Percentiles rank a stretch among this genome's conserved stretches.
phyloP scores from a whole-genome alignment of 1,139 yeast species.

The Suhomyces coccinellae region DNA sequence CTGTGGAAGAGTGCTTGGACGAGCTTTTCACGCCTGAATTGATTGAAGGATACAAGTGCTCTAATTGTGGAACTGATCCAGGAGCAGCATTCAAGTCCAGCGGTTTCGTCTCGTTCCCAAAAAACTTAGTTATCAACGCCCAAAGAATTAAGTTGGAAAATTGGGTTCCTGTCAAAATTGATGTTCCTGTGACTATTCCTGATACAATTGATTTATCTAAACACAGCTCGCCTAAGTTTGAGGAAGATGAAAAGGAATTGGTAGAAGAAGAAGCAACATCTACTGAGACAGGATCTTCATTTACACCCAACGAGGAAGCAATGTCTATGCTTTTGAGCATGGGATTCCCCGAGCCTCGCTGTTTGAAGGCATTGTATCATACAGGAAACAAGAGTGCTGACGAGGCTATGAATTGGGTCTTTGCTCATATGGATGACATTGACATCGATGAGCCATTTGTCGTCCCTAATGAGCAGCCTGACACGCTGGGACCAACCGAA shows the following conservation, averaged over 20 bases:
- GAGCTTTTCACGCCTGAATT: conserved; percentile 51
- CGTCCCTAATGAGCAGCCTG: conserved; percentile 4
- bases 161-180: conserved; percentile 87
- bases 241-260: conserved; percentile 38
- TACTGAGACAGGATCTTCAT: conserved; percentile 19
- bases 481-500: conserved; percentile 22
- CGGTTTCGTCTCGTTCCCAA: conserved; percentile 66
- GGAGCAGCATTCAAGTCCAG: conserved; percentile 48
- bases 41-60: conserved; percentile 68
- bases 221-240: conserved; percentile 32
- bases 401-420: conserved; percentile 87
- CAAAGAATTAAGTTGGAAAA: conserved; percentile 80
- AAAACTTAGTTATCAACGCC: conserved; percentile 67
- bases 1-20: conserved; percentile 53
- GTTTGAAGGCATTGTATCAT: conserved; percentile 64
- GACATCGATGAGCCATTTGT: conserved; percentile 67
- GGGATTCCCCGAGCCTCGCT: conserved; percentile 83
- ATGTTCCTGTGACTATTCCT: conserved; percentile 68
- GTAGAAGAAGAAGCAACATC: conserved; percentile 18
- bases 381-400: conserved; percentile 75
- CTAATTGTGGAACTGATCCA: conserved; percentile 48
- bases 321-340: conserved; percentile 61
- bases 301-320: conserved; percentile 59
- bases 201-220: conserved; percentile 37
- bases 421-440: conserved; percentile 83